Conservation (phyloP, 352 stramenopile species). For the Globisporangium parvum region DNA sequence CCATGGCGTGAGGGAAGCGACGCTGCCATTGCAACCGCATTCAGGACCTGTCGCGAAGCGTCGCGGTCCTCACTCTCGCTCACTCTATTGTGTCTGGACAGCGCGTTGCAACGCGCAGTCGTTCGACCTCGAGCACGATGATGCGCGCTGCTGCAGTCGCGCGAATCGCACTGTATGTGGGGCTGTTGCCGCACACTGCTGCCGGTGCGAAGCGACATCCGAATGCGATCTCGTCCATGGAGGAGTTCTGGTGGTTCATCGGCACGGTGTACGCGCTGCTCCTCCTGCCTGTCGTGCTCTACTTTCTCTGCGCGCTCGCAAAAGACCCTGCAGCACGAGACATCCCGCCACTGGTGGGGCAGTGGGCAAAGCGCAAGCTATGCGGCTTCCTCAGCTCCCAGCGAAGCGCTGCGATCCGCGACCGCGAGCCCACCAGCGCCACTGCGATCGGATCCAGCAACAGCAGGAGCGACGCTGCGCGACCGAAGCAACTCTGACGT, state of each 20-base stretch:
- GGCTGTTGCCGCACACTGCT: not conserved
- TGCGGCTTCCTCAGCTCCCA: conserved; percentile 22
- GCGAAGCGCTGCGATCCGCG: not conserved
- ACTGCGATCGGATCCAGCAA: not conserved
- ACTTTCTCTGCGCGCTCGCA: conserved; percentile 19
- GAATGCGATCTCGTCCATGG: conserved; percentile 25
- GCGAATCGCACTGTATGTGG: not conserved
- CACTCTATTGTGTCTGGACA: too few relatives aligned
- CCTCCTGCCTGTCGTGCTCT: conserved; percentile 30
- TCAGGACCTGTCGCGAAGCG: conserved; percentile 1
- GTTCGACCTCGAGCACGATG: not conserved
- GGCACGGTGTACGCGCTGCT: conserved; percentile 26
- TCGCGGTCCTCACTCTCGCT: too few relatives aligned
- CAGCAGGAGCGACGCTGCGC: not conserved
- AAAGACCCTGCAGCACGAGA: conserved; percentile 26
- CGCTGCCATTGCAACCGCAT: too few relatives aligned
- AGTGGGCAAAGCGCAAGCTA: conserved; percentile 23
- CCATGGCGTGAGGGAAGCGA: too few relatives aligned
- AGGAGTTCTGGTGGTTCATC: conserved; percentile 41
- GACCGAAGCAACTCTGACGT: not conserved
- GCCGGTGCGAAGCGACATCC: conserved; percentile 11
- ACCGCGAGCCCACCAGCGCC: not conserved
- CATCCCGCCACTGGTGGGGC: conserved; percentile 18
- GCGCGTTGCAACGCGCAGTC: not conserved
- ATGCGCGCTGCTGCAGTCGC: not conserved